Conservation (phyloP, 441 rosid species). For the Populus hybrid region DNA sequence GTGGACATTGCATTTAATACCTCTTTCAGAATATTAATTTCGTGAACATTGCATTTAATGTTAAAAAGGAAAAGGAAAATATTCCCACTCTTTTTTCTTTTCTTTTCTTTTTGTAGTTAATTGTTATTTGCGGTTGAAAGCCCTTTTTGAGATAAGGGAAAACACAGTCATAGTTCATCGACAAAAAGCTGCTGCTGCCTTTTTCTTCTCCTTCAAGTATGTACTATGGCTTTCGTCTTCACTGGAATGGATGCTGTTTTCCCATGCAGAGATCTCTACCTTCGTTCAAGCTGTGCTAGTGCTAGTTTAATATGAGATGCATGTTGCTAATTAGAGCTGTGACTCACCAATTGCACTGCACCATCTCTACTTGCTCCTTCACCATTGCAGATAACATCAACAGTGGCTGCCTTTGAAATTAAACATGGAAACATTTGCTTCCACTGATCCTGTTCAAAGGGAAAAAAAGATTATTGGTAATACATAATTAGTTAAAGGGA, state of each 20-base stretch:
- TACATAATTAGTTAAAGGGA: background rate
- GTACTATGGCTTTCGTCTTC: conserved; percentile 7
- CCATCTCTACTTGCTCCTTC: conserved; percentile 79
- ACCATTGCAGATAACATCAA: conserved; percentile 71
- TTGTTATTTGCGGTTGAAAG: no score
- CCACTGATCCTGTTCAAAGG: conserved; percentile 72
- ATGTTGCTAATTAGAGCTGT: background rate
- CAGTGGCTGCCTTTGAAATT: conserved; percentile 81
- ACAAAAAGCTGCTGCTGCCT: no score
- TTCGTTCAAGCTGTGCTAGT: background rate
- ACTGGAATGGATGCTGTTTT: conserved; percentile 6
- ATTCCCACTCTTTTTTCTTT: no score
- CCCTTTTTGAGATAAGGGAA: no score
- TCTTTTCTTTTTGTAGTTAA: no score
- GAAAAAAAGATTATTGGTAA: background rate
- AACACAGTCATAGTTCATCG: no score
- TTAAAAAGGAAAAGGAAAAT: no score
- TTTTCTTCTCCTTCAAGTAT: no score
- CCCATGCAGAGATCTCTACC: background rate
- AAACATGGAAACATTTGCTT: conserved; percentile 92
- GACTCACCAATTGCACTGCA: conserved; percentile 73
- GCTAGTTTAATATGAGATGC: background rate
- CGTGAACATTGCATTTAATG: no score
- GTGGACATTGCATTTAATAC: no score
- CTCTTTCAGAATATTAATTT: no score